Evolutionary conservation across 148 eudicot species (phyloP), one percentile per base, ranked within the genome.

Genomic region (Pharnaceum exiguum): DNA sequence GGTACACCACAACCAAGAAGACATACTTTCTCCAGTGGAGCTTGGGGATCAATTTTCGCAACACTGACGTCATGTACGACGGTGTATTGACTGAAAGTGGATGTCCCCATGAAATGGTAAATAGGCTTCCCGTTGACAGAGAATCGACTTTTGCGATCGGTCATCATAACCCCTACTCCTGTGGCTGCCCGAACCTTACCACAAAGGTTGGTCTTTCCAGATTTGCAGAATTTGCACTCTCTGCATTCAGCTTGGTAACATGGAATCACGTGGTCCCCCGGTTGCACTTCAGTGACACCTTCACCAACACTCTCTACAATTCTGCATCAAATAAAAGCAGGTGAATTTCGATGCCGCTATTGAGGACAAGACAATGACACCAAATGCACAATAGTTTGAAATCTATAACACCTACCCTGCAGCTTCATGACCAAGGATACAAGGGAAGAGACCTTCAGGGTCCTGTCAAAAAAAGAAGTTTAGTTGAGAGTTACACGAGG

Each of bases 1-100:
- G 99, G 82, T 56, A 94, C 99, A 73, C 96, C 99, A 68, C 99
- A 94, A 18, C 99, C 99, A 51, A 94, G 96, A 71, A 94, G 99
- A 75, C 99, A 94, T 3, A 94, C 99, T 86, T 89, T 94, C 23
- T 94, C 99, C 78, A 89, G 52, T 25, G 99, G 96, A 66, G 99
- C 99, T 54, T 66, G 65, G 43, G 89, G 95, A 57, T 86, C 95
- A 73, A 94, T 80, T 78, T 94, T 94, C 48, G 99, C 99, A 67
- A 94, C 99, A 69, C 99, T 94, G 51, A 94, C 99, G 75, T 94
- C 96, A 68, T 94, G 99, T 36, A 94, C 95, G 31, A 94, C 99
- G 57, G 99, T 94, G 68, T 94, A 94, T 74, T 94, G 96, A 72
- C 96, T 89, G 60, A 89, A 94, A 17, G 99, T 94, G 28, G 99